Evolutionary conservation across 768 basidiomycete genomes (phyloP), one percentile per base, ranked within the genome.

Genomic region (Termitomyces sp.): DNA sequence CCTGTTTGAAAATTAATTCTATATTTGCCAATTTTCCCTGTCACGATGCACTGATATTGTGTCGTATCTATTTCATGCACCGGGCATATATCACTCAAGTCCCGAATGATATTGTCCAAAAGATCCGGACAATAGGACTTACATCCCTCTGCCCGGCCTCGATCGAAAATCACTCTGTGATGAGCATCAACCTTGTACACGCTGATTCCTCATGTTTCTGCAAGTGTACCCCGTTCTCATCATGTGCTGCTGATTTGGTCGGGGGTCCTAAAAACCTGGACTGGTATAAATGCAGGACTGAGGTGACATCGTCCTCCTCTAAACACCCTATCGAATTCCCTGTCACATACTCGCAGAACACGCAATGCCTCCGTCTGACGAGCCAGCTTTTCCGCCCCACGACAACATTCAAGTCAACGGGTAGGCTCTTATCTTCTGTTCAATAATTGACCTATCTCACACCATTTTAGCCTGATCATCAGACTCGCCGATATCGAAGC

Each of bases 401-500:
- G 56, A 57, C 32, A 50, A 36, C 43, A 48, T 50, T 39, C 16
- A 24, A 30, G 32, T 57, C 7, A 57, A 49, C 24, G 32, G 47
- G 56, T 50, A 40, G 14, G 37, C 18, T 22, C 14, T 47, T 27
- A 8, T 4, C 13, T 6, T 47, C 37, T 9, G 18, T 7, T 13
- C 14, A n/a, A 32, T 22, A 3, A 9, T 18, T 24, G 37, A 14
- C 27, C 22, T 20, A 14, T 6, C 36, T 39, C 16, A 30, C 12
- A 4, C 24, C 36, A 42, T 36, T n/a, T 16, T 20, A 57, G 56
- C 22, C 22, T 57, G 5, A 50, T 57, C 27, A 43, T 36, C 30
- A 57, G 40, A 12, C 56, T 57, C 32, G 56, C 56, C 16, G 40
- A 48, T 30, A 57, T 57, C 14, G 56, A 57, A 32, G 22, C 48